Conservation (phyloP, 495 filamentous ascomycete genomes). For the Lasiosphaeria miniovina region DNA sequence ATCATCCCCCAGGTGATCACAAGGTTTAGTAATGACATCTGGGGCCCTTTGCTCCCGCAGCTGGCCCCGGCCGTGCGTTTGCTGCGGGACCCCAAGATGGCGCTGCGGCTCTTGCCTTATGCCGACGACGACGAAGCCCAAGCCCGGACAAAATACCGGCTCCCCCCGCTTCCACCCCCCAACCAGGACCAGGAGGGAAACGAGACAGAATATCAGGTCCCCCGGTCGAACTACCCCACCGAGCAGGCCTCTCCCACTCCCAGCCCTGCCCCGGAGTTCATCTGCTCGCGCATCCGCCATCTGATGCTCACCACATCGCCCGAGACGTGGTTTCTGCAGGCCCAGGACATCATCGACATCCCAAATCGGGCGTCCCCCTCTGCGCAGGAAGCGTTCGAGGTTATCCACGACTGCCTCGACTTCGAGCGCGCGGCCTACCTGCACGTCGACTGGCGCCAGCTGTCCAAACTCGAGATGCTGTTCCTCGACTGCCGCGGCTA, state of each 20-base stretch:
- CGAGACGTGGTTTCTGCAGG: background rate
- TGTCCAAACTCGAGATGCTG: constrained; percentile 19
- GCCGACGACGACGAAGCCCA: background rate
- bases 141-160: background rate
- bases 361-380: background rate
- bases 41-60: too few species aligned
- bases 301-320: constrained; percentile 6
- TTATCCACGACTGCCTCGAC: background rate
- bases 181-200: too few species aligned
- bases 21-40: too few species aligned
- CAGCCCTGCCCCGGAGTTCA: background rate
- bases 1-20: background rate
- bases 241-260: too few species aligned
- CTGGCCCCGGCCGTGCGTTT: too few species aligned
- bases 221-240: too few species aligned
- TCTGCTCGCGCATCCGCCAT: constrained; percentile 6
- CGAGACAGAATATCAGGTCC: too few species aligned
- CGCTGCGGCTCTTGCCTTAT: background rate
- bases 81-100: background rate
- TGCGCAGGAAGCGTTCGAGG: background rate
- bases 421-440: constrained; percentile 12
- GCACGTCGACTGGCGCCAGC: constrained; percentile 9
- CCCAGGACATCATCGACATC: too few species aligned
- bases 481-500: constrained; percentile 18
- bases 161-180: background rate